Evolutionary conservation across 306 rosid genomes (phyloP).

Genomic region (Quercus agrifolia): DNA sequence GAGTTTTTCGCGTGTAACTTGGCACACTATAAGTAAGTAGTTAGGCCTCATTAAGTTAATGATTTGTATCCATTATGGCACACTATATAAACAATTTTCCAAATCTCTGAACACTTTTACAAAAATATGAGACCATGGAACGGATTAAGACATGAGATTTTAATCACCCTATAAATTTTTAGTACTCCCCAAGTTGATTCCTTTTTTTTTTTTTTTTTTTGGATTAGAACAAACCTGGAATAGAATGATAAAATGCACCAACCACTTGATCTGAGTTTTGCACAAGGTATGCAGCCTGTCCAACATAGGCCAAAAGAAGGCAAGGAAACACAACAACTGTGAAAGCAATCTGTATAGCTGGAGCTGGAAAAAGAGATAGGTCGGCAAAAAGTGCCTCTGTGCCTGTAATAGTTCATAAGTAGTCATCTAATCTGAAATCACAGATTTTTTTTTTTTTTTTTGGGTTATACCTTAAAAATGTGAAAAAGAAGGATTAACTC

Average conservation of each 20-base stretch:
- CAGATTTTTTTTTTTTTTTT: too few species aligned
- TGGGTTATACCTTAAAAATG: neutral
- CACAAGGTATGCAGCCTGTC: constrained; percentile 95
- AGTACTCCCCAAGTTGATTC: too few species aligned
- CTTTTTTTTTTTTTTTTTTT: too few species aligned
- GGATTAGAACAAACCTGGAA: constrained; percentile 65
- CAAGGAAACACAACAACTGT: constrained; percentile 90
- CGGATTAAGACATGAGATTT: too few species aligned
- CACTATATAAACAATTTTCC: too few species aligned
- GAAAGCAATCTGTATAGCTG: constrained; percentile 91
- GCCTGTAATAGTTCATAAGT: constrained; percentile 55
- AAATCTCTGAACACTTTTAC: too few species aligned
- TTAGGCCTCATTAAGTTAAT: too few species aligned
- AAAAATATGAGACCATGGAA: too few species aligned
- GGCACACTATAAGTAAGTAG: too few species aligned
- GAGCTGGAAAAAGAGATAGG: constrained; percentile 91
- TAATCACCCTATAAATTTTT: too few species aligned
- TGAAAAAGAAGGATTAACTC: neutral
- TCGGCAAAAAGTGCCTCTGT: constrained; percentile 99
- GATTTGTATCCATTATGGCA: too few species aligned
- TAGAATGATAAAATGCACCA: constrained; percentile 75
- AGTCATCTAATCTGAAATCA: neutral
- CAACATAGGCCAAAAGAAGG: constrained; percentile 92
- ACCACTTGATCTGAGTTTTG: constrained; percentile 43
- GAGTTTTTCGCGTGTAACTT: too few species aligned